Evolutionary conservation across 139 green algal species (phyloP).

Genomic region (Chlorella sorokiniana): DNA sequence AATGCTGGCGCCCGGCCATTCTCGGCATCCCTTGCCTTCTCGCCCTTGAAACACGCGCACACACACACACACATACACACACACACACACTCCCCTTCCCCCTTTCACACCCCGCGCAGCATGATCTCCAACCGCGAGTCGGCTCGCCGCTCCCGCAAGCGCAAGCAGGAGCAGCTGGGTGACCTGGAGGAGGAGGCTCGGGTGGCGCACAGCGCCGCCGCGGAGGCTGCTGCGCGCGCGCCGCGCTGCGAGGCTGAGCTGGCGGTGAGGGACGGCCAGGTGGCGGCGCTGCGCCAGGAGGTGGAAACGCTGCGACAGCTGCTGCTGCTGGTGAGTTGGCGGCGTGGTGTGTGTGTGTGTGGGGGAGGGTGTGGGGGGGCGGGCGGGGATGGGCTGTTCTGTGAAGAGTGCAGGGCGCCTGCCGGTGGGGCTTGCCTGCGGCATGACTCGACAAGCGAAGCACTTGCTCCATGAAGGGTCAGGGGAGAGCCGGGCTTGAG

Average conservation of each 20-base stretch:
- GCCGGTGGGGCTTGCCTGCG: no score
- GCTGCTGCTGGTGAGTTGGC: neutral
- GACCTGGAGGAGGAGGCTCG: slow-evolving; percentile 63
- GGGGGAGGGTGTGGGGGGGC: neutral
- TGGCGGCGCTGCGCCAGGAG: neutral
- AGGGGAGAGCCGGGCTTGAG: no score
- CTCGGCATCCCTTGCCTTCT: neutral
- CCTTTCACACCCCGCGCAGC: slow-evolving; percentile 11
- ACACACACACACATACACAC: neutral
- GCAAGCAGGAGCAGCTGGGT: slow-evolving; percentile 86
- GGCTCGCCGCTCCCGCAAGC: slow-evolving; percentile 71
- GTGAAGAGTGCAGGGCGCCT: neutral
- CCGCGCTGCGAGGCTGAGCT: neutral
- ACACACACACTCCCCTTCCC: neutral
- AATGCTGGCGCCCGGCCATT: neutral
- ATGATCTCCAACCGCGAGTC: slow-evolving; percentile 91
- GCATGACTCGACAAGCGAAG: no score
- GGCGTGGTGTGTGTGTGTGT: neutral
- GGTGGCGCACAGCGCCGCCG: neutral
- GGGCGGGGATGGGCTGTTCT: neutral
- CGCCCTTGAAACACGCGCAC: neutral
- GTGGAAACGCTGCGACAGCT: neutral
- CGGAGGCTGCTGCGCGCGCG: neutral
- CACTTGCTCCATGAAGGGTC: no score
- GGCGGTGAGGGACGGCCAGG: neutral